phyloP scores from a whole-genome alignment of 352 stramenopile species.

The Elongisporangium undulatum region DNA sequence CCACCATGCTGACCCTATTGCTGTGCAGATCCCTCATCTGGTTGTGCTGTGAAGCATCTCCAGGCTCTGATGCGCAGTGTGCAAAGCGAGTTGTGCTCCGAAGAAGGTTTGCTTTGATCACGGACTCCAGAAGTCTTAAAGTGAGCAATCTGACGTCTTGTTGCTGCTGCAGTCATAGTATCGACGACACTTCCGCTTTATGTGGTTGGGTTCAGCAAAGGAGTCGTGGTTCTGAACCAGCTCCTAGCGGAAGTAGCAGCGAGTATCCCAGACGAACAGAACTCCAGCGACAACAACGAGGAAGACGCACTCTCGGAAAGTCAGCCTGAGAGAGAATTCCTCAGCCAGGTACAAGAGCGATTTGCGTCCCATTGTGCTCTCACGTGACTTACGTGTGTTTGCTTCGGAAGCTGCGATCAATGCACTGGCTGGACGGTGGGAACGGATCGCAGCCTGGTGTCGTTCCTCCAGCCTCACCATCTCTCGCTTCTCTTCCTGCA shows the following conservation, averaged over 20 bases:
- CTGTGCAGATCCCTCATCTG: constrained; percentile 25
- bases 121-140: not conserved
- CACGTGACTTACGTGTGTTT: constrained; percentile 1
- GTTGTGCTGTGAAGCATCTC: constrained; percentile 33
- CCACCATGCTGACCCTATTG: not conserved
- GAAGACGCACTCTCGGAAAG: constrained; percentile 10
- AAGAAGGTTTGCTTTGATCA: constrained; percentile 16
- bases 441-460: constrained; percentile 44
- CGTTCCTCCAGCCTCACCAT: constrained; percentile 16
- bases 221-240: constrained; percentile 62
- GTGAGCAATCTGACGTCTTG: constrained; percentile 4
- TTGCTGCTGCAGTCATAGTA: constrained; percentile 22
- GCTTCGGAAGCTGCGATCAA: constrained; percentile 35
- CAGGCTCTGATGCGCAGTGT: constrained; percentile 33
- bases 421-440: constrained; percentile 61
- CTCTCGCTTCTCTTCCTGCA: constrained; percentile 8
- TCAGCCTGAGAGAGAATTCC: not conserved
- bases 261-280: constrained; percentile 11
- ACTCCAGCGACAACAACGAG: constrained; percentile 8
- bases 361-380: not conserved
- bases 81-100: constrained; percentile 11
- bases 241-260: constrained; percentile 58
- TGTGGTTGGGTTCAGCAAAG: constrained; percentile 68
- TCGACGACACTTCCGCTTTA: constrained; percentile 49
- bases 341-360: not conserved